These are phyloP conservation scores for Corrigiola litoralis DNA, from an alignment of 179 eudicot species.

Conservation along the genomic window DNA sequence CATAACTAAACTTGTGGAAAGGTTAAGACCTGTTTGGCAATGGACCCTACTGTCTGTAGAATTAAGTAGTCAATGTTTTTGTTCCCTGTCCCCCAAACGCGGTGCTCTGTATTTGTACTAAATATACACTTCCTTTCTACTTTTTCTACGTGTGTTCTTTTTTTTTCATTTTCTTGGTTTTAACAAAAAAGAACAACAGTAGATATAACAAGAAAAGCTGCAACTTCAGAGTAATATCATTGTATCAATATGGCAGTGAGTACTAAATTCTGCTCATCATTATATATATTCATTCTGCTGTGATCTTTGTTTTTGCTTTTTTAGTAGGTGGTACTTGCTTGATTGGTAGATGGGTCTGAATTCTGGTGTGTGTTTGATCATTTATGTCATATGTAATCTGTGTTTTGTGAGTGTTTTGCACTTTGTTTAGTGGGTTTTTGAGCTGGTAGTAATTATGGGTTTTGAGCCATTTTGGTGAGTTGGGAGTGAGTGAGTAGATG, in stretches of 20 bases:
- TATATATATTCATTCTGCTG: not conserved
- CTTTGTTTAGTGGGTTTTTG: not conserved
- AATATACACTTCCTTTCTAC: too few species aligned
- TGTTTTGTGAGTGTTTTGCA: too few species aligned
- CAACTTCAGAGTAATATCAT: constrained; percentile 1
- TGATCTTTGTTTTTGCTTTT: not conserved
- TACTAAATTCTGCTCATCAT: not conserved
- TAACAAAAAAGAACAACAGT: not conserved
- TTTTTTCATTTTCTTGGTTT: not conserved
- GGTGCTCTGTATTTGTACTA: not conserved
- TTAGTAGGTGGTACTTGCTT: not conserved
- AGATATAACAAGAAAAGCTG: not conserved
- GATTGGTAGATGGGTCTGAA: constrained; percentile 1
- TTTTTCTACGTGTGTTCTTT: not conserved
- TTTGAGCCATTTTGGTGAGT: not conserved
- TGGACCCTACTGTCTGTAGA: not conserved
- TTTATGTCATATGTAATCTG: not conserved
- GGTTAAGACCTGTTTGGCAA: constrained; percentile 14
- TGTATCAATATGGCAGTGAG: constrained; percentile 31
- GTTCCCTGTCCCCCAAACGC: constrained; percentile 14
- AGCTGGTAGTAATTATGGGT: not conserved
- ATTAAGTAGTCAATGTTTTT: not conserved
- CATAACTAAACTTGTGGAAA: constrained; percentile 9
- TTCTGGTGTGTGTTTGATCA: not conserved
- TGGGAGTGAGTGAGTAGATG: not conserved